Conservation (phyloP, 306 rosid species). For the Senna tora region DNA sequence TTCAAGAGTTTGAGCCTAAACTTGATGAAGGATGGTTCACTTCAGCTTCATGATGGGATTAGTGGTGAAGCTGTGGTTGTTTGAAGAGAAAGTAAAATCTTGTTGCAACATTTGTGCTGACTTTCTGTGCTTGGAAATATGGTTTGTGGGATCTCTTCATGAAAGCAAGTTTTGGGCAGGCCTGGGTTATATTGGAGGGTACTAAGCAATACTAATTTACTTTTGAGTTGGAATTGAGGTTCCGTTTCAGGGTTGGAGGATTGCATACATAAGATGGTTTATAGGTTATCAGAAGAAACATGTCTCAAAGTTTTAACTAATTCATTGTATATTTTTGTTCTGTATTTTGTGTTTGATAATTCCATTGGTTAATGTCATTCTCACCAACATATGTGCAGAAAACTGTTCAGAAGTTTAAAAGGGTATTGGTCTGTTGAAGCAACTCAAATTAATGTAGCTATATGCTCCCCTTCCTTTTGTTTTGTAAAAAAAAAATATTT, state of each 20-base stretch:
- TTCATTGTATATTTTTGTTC: conserved; percentile 62
- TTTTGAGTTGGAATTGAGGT: conserved; percentile 36
- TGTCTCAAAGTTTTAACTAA: conserved; percentile 42
- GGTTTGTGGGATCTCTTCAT: conserved; percentile 46
- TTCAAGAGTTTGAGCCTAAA: conserved; percentile 97
- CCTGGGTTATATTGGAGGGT: conserved; percentile 28
- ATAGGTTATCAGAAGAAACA: conserved; percentile 38
- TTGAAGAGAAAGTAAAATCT: conserved; percentile 44
- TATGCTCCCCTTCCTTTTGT: neutral
- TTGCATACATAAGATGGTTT: conserved; percentile 38
- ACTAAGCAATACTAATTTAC: conserved; percentile 23
- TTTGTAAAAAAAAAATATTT: neutral
- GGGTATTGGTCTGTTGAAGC: neutral
- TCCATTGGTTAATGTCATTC: conserved; percentile 45
- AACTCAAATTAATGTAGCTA: conserved; percentile 13
- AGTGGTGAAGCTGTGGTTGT: conserved; percentile 87
- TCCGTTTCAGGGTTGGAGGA: conserved; percentile 43
- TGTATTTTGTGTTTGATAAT: conserved; percentile 53
- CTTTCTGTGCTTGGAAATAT: conserved; percentile 39
- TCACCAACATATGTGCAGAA: conserved; percentile 40
- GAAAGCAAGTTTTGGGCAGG: conserved; percentile 41
- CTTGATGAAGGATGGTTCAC: conserved; percentile 96
- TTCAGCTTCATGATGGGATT: conserved; percentile 87
- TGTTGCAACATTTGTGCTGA: conserved; percentile 42
- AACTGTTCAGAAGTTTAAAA: neutral